Evolutionary conservation across 1,284 basidiomycete species (phyloP), one percentile per base, ranked within the genome.

Genomic region (Malassezia psittaci): DNA sequence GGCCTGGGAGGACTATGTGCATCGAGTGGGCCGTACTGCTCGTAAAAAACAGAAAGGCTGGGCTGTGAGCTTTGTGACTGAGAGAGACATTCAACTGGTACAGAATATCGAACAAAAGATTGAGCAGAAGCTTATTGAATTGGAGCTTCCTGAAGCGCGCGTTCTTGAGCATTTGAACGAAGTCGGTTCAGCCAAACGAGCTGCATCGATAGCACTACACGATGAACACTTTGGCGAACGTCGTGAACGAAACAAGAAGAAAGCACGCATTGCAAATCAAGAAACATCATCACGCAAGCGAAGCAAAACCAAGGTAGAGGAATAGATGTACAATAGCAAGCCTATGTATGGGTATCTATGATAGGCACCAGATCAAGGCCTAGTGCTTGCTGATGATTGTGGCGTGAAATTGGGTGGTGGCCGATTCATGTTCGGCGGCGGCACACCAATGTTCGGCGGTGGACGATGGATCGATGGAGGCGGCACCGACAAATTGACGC

Each of bases 171-270:
- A 85, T 59, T 77, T 99, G 50, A 96, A 93, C 74, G 78, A 78
- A 15, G 90, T 99, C 10, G 87, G 87, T 6, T 87, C 87, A 0
- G 93, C 93, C 0, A 91, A 96, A 76, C 81, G 93, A 32, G 78
- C 96, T 35, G 93, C 94, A 0, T 87, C 85, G 49, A 93, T 96
- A 89, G 90, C 90, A 4, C 41, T 98, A 64, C 87, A 93, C 68
- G 88, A 91, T 67, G 86, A 87, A 15, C 82, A 85, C 57, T 96
- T 96, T 76, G 93, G 91, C 21, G 83, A 86, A 75, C 81, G 89
- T 54, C 88, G 93, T 76, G 82, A 85, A 76, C 83, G 87, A 39
- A 82, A 88, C 71, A 80, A 78, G 71, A 79, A 83, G 59, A 89
- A 89, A 71, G 62, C 64, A 16, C 38, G 46, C 37, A 18, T 37